A percentile compares a stretch with the other conserved stretches of the same genome.
These are phyloP conservation scores for Ogataea hybrid DNA, from an alignment of 1,139 yeast species.

Conservation along the genomic window DNA sequence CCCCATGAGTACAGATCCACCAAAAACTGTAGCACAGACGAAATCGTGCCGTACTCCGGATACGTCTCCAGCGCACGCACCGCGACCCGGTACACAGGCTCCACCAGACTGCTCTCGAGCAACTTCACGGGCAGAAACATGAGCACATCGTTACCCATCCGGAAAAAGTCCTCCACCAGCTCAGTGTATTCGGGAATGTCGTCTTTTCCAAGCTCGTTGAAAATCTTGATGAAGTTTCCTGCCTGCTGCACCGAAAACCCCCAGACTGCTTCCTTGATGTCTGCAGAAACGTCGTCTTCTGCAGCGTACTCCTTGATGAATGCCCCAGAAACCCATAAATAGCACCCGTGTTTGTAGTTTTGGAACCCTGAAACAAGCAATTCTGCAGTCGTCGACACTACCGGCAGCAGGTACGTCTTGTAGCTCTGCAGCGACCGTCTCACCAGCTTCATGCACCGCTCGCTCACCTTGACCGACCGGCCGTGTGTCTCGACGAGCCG, in stretches of 20 bases:
- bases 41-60: conserved; percentile 70
- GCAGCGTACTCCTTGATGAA: conserved; percentile 65
- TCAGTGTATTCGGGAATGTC: conserved; percentile 56
- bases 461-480: conserved; percentile 59
- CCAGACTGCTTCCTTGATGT: conserved; percentile 42
- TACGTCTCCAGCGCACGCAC: conserved; percentile 50
- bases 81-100: conserved; percentile 60
- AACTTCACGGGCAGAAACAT: conserved; percentile 75
- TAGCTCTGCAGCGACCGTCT: conserved; percentile 68
- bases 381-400: conserved; percentile 63
- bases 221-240: conserved; percentile 39
- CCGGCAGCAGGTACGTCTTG: conserved; percentile 58
- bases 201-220: conserved; percentile 25
- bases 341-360: conserved; percentile 72
- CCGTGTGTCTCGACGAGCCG: conserved; percentile 54
- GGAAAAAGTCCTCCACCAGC: conserved; percentile 82
- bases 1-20: conserved; percentile 87
- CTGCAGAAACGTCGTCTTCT: conserved; percentile 29
- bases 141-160: conserved; percentile 76
- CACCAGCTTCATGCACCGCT: conserved; percentile 67
- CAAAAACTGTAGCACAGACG: conserved; percentile 69
- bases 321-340: conserved; percentile 87
- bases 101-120: conserved; percentile 50
- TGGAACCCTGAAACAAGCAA: conserved; percentile 68
- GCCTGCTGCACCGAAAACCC: conserved; percentile 50